Evolutionary conservation across 352 stramenopile species (phyloP), one percentile per base, ranked within the genome.

Genomic region (Globisporangium lucens): DNA sequence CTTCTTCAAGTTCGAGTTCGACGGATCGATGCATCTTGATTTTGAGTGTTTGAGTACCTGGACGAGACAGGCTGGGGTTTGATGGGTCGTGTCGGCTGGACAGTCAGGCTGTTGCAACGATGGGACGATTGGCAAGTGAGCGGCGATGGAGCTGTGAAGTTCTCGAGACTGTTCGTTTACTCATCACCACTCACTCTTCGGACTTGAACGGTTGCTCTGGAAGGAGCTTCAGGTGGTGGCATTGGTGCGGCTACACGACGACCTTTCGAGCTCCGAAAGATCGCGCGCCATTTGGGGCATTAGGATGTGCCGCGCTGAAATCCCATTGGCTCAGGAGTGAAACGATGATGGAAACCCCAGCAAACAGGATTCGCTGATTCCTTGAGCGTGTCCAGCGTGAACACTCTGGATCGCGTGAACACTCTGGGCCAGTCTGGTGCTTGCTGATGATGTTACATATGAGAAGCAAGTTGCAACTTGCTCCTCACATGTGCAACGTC

Each of bases 1-100:
- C 66, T 27, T 77, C 69, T 61, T 85, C 71, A 51, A 89, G 74
- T 29, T 78, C 76, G 13, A 80, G 52, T 49, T 76, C 74, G 22
- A 80, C 65, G 5, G 68, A 66, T 35, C 35, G 64, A 36, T 53
- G 51, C 66, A 71, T 71, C 38, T 38, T 62, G 49, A n/a, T 43
- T 24, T 24, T 24, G 0, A 41, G 12, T 15, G 17, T 22, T 24
- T 47, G n/a, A 30, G 56, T 61, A 61, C 60, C 29, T 56, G 46
- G 20, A 33, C 24, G 1, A 36, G 15, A 22, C 24, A 56, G 41
- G 36, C 49, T 41, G 29, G 51, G 22, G 10, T 17, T 20, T 57
- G 43, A 13, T 35, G 57, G 35, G 55, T 61, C 22, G 33, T 24
- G 33, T 33, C 27, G 53, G n/a, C 22, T 20, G 56, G 51, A 6